A percentile compares a stretch with the other conserved stretches of the same genome.
These are phyloP conservation scores for Ensete glaucum DNA, from an alignment of 176 grass and related monocot species.

Conservation along the genomic window DNA sequence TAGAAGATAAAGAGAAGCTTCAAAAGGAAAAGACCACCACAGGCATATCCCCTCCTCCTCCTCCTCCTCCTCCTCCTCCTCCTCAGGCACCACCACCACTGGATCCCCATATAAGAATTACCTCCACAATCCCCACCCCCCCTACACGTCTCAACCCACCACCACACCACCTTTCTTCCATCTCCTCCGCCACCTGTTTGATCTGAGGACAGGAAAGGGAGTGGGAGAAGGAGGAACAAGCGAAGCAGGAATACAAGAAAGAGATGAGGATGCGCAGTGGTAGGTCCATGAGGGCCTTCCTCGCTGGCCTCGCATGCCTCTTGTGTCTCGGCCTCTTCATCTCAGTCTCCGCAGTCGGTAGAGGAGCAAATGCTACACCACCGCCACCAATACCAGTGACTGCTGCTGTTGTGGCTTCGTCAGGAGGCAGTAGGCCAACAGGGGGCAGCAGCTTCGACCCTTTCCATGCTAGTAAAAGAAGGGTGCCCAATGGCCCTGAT, in stretches of 20 bases:
- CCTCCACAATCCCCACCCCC: background rate
- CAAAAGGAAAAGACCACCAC: background rate
- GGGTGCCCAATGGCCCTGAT: conserved; percentile 66
- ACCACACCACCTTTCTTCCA: background rate
- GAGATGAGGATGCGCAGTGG: background rate
- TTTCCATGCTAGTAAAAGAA: conserved; percentile 43
- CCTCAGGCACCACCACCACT: too few species aligned
- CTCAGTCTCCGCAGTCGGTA: background rate
- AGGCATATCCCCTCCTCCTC: background rate
- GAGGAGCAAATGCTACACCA: background rate
- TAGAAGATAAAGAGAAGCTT: conserved; percentile 9
- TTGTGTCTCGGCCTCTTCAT: conserved; percentile 6
- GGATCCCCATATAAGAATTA: background rate
- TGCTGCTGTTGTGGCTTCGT: background rate
- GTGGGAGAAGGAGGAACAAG: background rate
- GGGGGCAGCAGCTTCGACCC: conserved; percentile 11
- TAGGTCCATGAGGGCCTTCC: background rate
- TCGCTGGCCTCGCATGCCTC: background rate
- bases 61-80: too few species aligned
- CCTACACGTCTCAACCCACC: background rate
- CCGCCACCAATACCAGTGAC: background rate
- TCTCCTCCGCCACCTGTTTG: background rate
- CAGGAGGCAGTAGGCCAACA: background rate
- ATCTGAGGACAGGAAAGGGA: background rate
- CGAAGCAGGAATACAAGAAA: background rate